Conservation (phyloP, 345 rosid genomes). For the Arabidopsis arenosa region DNA sequence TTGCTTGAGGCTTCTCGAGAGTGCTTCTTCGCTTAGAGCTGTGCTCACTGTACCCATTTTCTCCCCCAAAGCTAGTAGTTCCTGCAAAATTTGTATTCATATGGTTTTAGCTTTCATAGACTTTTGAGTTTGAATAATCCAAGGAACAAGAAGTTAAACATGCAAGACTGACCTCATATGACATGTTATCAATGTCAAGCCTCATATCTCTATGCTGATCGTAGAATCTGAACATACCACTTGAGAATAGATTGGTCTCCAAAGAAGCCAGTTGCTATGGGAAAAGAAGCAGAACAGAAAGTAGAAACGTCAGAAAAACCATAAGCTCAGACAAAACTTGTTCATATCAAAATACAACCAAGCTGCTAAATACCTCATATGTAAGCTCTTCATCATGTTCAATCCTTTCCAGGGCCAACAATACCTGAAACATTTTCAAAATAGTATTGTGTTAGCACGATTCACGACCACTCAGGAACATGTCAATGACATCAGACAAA, state of each 20-base stretch:
- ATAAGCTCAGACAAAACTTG: conserved; percentile 32
- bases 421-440: conserved; percentile 52
- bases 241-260: conserved; percentile 74
- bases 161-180: conserved; percentile 78
- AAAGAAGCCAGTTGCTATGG: conserved; percentile 82
- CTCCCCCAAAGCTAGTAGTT: conserved; percentile 89
- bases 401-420: conserved; percentile 86
- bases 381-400: conserved; percentile 79
- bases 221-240: conserved; percentile 61
- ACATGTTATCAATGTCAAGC: conserved; percentile 94
- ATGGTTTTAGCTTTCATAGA: conserved; percentile 9
- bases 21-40: conserved; percentile 85
- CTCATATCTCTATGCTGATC: conserved; percentile 97
- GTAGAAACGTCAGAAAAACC: conserved; percentile 13
- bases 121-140: not conserved
- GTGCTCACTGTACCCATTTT: conserved; percentile 97
- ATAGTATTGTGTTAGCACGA: conserved; percentile 7
- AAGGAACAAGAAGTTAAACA: not conserved
- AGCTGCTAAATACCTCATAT: conserved; percentile 62
- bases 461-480: conserved; percentile 1
- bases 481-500: conserved; percentile 31
- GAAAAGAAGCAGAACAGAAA: conserved; percentile 9
- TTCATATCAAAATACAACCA: conserved; percentile 16
- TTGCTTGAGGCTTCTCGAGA: conserved; percentile 66
- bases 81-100: conserved; percentile 54